Base-by-base conservation (phyloP, 1,284 basidiomycete genomes). In the Somion occarium region DNA sequence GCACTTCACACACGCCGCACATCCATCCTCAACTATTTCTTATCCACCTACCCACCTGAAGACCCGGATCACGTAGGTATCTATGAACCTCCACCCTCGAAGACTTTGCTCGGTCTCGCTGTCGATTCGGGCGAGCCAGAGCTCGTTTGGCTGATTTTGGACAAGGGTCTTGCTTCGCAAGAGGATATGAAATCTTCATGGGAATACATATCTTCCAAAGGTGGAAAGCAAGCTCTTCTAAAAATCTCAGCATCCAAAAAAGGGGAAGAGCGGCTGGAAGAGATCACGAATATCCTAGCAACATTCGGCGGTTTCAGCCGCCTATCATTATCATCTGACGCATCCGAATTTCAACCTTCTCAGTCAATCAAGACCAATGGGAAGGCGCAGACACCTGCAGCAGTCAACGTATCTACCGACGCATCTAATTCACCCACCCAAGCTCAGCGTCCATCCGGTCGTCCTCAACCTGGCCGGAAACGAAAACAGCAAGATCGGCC, bases 121-220 rank as follows among this genome's bases (percentile, higher is more conserved):
- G 47, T 86, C 25, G 69, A 77, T 53, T 81, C 83, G 15, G 64
- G 68, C 46, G 74, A 80, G 58, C 83, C 82, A 9, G 79, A 85
- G 56, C 68, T 78, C 27, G 75, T 84, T 20, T 82, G 78, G 77
- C 69, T 78, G 66, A 67, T 86, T 48, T 74, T 87, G 24, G 76
- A 84, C 46, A 79, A 75, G 47, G 69, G 69, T n/a, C 68, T 85
- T 25, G 74, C 76, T 23, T 73, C 61, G 50, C 56, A 68, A 41
- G 62, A 73, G 20, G 78, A 82, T 27, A 75, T 83, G 51, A 67
- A 67, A 49, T 65, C 73, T 37, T 72, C 71, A 1, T 83, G 79
- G 81, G 60, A 66, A n/a, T 71, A 69, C 59, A 64, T 78, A 19
- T 76, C 70, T 5, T 75, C 73, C 39, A 60, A 62, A 2, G 59